Conservation (phyloP, 2,329 filamentous ascomycete species). For the Fusarium robinianum region DNA sequence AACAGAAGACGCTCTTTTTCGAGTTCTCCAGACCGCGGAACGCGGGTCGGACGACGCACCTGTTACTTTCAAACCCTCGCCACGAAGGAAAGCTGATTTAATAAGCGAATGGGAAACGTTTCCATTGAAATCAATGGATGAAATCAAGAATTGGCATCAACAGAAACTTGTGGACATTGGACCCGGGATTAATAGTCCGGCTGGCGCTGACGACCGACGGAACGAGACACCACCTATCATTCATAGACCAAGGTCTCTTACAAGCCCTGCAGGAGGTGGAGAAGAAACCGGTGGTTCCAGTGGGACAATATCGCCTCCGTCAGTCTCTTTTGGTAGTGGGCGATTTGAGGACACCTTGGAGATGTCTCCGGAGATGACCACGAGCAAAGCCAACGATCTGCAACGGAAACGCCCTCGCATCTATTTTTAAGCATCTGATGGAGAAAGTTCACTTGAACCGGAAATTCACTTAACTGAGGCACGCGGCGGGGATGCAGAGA, state of each 20-base stretch:
- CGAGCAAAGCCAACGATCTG: constrained; percentile 27
- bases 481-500: no score
- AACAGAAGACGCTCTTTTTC: constrained; percentile 38
- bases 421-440: constrained; percentile 25
- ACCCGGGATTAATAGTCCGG: no score
- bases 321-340: background rate
- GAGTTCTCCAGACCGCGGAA: constrained; percentile 25
- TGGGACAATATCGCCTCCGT: background rate
- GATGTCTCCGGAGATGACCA: background rate
- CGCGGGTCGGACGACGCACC: constrained; percentile 1
- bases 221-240: background rate
- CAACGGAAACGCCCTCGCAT: constrained; percentile 22
- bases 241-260: no score
- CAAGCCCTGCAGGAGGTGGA: no score
- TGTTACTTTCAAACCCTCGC: constrained; percentile 6
- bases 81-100: constrained; percentile 35
- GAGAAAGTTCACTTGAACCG: no score
- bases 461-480: no score
- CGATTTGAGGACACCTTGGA: constrained; percentile 16
- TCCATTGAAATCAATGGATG: constrained; percentile 22
- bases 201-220: background rate
- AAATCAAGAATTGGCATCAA: constrained; percentile 33
- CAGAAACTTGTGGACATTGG: background rate
- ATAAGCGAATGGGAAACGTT: constrained; percentile 38
- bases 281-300: background rate